Evolutionary conservation across 495 filamentous ascomycete genomes (phyloP).

Genomic region (Xylaria acuta): DNA sequence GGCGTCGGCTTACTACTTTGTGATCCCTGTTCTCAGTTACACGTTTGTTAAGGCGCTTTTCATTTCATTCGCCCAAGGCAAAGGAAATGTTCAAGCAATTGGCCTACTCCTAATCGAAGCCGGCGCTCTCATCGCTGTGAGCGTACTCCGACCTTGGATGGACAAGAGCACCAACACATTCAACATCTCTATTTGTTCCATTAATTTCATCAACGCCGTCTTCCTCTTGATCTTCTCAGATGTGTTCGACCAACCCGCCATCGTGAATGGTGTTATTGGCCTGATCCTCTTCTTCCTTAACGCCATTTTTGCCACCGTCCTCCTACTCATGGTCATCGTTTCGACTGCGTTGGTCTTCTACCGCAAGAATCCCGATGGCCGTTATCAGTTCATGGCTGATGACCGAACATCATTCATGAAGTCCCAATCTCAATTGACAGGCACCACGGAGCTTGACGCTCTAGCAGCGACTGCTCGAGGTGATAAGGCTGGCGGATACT

Average conservation of each 20-base stretch:
- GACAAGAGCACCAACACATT: conserved; percentile 98
- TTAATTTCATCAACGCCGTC: conserved; percentile 92
- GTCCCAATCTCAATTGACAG: conserved; percentile 83
- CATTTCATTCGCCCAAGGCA: conserved; percentile 79
- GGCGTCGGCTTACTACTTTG: conserved; percentile 95
- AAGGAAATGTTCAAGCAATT: conserved; percentile 80
- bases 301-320: conserved; percentile 82
- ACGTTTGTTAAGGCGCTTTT: conserved; percentile 89
- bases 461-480: conserved; percentile 91
- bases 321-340: conserved; percentile 86
- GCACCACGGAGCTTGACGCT: conserved; percentile 84
- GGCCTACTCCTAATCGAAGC: conserved; percentile 87
- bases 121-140: conserved; percentile 75
- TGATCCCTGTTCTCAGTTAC: conserved; percentile 82
- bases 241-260: conserved; percentile 80
- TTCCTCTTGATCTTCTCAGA: conserved; percentile 84
- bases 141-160: conserved; percentile 93
- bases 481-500: conserved; percentile 69
- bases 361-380: conserved; percentile 93
- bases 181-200: conserved; percentile 88
- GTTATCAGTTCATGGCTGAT: conserved; percentile 96
- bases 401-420: conserved; percentile 99
- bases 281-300: conserved; percentile 94
- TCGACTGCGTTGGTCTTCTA: conserved; percentile 82
- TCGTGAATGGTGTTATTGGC: conserved; percentile 93